A percentile compares a stretch with the other conserved stretches of the same genome.
phyloP scores from a whole-genome alignment of 257 asterid species.

The Penstemon barbatus region DNA sequence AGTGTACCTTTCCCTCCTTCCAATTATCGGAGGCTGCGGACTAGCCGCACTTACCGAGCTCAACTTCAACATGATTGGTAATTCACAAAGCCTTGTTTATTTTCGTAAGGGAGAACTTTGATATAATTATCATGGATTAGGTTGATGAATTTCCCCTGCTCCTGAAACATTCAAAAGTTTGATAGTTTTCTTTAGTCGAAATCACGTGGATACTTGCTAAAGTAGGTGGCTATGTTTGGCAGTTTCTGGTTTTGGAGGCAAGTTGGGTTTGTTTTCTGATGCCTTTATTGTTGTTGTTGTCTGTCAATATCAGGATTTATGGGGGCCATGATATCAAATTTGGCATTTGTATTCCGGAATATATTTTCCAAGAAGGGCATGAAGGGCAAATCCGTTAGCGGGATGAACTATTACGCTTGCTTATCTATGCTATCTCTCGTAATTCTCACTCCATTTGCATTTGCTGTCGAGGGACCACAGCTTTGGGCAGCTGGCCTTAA shows the following conservation, averaged over 20 bases:
- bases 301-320: constrained; percentile 75
- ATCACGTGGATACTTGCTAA: constrained; percentile 29
- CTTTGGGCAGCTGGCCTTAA: constrained; percentile 81
- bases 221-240: constrained; percentile 22
- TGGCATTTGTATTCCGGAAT: constrained; percentile 95
- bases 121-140: too few relatives aligned
- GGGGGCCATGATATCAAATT: constrained; percentile 98
- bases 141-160: neutral
- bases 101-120: neutral
- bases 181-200: constrained; percentile 18
- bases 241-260: constrained; percentile 18
- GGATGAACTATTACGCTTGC: constrained; percentile 98
- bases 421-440: constrained; percentile 78
- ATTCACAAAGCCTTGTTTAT: constrained; percentile 12
- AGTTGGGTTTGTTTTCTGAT: constrained; percentile 33
- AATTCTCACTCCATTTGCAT: constrained; percentile 86
- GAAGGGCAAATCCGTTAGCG: constrained; percentile 94
- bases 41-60: constrained; percentile 91
- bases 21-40: constrained; percentile 89
- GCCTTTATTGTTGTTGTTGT: constrained; percentile 39
- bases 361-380: constrained; percentile 98
- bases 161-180: neutral
- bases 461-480: constrained; percentile 98
- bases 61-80: constrained; percentile 95
- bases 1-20: constrained; percentile 80